Percentiles rank a stretch among this genome's conserved stretches.
These are phyloP conservation scores for Corymbia calophylla DNA, from an alignment of 441 rosid species.

Conservation along the genomic window DNA sequence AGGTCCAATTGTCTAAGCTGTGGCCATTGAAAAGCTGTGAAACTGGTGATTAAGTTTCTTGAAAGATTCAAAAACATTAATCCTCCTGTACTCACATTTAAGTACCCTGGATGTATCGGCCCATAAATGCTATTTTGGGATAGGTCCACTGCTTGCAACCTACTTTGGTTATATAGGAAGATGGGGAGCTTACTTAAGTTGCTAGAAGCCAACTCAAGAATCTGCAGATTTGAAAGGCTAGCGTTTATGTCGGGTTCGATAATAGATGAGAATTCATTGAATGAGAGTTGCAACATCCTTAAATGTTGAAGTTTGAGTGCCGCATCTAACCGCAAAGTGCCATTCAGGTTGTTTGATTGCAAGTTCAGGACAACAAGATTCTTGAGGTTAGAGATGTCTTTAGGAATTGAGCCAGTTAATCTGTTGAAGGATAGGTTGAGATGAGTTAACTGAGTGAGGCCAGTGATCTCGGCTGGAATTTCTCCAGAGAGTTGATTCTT, in stretches of 20 bases:
- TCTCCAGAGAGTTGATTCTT: too few relatives aligned
- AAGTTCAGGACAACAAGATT: rapidly evolving
- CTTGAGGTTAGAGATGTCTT: not conserved
- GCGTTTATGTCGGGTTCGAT: not conserved
- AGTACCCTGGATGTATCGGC: not conserved
- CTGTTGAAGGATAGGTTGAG: not conserved
- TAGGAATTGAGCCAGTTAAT: not conserved
- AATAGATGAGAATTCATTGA: not conserved
- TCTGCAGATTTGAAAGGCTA: not conserved
- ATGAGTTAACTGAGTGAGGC: rapidly evolving
- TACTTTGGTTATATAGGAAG: not conserved
- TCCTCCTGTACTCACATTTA: not conserved
- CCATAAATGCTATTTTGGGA: not conserved
- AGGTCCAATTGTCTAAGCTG: too few relatives aligned
- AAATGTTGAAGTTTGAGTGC: not conserved
- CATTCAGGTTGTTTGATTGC: not conserved
- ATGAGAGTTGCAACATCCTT: rapidly evolving
- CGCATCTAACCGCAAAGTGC: not conserved
- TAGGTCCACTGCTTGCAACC: not conserved
- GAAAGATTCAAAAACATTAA: not conserved
- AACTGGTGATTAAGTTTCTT: not conserved
- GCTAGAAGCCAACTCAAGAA: not conserved
- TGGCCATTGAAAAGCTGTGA: too few relatives aligned
- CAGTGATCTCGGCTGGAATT: not conserved
- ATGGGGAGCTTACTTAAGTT: not conserved